Base-by-base conservation (phyloP, 495 filamentous ascomycete genomes). In the Tuber indicum region DNA sequence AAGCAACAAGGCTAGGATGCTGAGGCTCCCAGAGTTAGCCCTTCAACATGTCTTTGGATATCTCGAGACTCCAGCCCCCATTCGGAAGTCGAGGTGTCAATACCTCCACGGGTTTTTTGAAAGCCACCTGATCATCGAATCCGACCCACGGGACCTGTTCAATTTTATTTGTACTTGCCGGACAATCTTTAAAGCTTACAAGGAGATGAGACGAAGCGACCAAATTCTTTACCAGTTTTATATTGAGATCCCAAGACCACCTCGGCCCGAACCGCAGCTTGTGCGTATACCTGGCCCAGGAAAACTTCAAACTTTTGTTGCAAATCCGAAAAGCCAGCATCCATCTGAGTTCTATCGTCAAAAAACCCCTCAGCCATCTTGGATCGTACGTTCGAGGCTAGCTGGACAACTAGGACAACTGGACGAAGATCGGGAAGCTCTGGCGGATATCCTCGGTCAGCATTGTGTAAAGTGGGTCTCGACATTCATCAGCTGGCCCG, bases 381-480 rank as follows among this genome's bases (percentile, higher is more conserved):
- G 42, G 10, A 39, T 43, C 23, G 6, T 49, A 9, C 45, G 75
- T 2, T 70, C 78, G 26, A 74, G 26, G 16, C n/a, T 21, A 32
- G 41, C 73, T 10, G 70, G 58, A 39, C 14, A 36, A 23, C 8
- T 23, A 32, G 21, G 19, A 19, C 46, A 79, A 12, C 39, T 23
- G 71, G 43, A 43, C 47, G 70, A 71, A 46, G 44, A 73, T 41
- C 45, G 52, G 12, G 70, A 75, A 36, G 26, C 45, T 14, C 41
- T 80, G 9, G 49, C 71, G 8, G 76, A 75, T 73, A 75, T 80
- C 47, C 71, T 80, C 16, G 62, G 73, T 16, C 73, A 74, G 17
- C 77, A 80, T 44, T 80, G 78, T 32, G n/a, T 78, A 10, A 75
- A 75, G 66, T 78, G 78, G 78, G 71, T 71, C n/a, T 39, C 70